Evolutionary conservation across 495 filamentous ascomycete genomes (phyloP).

Genomic region (Beverwykella pulmonaria): DNA sequence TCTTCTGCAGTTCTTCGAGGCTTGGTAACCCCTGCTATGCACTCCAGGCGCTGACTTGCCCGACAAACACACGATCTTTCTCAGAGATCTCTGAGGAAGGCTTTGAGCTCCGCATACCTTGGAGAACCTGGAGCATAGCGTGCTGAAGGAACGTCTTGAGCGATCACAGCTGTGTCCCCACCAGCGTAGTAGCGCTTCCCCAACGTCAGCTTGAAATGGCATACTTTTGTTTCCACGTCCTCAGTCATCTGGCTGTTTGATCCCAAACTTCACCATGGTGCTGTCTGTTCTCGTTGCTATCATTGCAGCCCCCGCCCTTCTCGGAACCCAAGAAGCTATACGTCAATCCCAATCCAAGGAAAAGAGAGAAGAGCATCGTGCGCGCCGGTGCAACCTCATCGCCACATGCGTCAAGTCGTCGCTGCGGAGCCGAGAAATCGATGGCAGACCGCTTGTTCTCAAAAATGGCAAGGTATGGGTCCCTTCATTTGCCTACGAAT

Average conservation of each 20-base stretch:
- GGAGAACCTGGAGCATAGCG: background rate
- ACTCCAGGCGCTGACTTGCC: background rate
- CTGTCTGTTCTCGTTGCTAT: slow-evolving; percentile 40
- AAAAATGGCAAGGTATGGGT: slow-evolving; percentile 38
- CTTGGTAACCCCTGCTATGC: background rate
- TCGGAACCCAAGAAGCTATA: slow-evolving; percentile 45
- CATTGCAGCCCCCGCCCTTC: slow-evolving; percentile 38
- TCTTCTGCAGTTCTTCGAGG: background rate
- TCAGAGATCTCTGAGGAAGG: background rate
- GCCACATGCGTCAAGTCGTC: slow-evolving; percentile 40
- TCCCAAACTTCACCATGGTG: slow-evolving; percentile 34
- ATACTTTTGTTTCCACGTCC: background rate
- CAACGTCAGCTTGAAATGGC: background rate
- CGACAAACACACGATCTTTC: background rate
- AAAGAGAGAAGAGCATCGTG: slow-evolving; percentile 44
- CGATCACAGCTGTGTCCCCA: background rate
- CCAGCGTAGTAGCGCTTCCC: background rate
- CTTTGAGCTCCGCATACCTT: background rate
- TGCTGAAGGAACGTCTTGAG: background rate
- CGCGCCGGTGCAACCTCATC: slow-evolving; percentile 40
- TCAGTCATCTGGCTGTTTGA: background rate
- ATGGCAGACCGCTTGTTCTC: slow-evolving; percentile 41
- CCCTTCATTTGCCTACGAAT: background rate
- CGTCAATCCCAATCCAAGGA: slow-evolving; percentile 42
- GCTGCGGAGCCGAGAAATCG: slow-evolving; percentile 33